Base-by-base conservation (phyloP, 225 moss, liverwort and hornwort species). In the Pseudisothecium myosuroides region DNA sequence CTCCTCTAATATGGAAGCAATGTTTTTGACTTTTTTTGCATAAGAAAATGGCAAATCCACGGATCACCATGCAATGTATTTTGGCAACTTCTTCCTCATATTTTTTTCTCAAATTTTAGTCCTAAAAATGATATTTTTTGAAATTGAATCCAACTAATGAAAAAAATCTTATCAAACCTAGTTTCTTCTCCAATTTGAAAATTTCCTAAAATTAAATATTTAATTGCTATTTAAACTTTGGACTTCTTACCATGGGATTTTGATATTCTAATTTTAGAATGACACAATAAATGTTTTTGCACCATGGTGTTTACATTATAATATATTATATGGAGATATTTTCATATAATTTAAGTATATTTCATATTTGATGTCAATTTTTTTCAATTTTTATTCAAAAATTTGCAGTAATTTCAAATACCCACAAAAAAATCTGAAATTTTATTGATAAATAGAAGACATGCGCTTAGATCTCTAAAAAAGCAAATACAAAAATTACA, bases 191-290 rank as follows among this genome's bases (percentile, higher is more conserved):
- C 1, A 47, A 19, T 49, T 18, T 18, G 3, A 19, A 49, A 32
- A 6, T 49, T 20, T 19, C 32, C 32, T 20, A 49, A 50, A 12
- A 12, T 50, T 20, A 2, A 76, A 50, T 13, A 50, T 13, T 50
- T 22, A 5, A 52, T 76, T 52, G 8, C 36, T 34, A 76, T 36
- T 52, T 76, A 8, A 76, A 50, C 34, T 34, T 52, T 3, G 13
- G 8, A 0, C 8, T 34, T 5, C 21, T 21, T 1, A 34, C 2
- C 1, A 4, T 49, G 3, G 7, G 32, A 0, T 20, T 20, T 0
- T 34, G 0, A 5, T 75, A 2, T 45, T 34, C 7, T 34, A 34
- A 52, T 21, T 52, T 3, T 14, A 50, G 1, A 34, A 21, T 34
- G 7, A 29, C 11, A 75, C 12, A 1, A 19, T 4, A 19, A 29